These are phyloP conservation scores for Entoloma clypeatum DNA, from an alignment of 1,284 basidiomycete genomes.

Conservation along the genomic window DNA sequence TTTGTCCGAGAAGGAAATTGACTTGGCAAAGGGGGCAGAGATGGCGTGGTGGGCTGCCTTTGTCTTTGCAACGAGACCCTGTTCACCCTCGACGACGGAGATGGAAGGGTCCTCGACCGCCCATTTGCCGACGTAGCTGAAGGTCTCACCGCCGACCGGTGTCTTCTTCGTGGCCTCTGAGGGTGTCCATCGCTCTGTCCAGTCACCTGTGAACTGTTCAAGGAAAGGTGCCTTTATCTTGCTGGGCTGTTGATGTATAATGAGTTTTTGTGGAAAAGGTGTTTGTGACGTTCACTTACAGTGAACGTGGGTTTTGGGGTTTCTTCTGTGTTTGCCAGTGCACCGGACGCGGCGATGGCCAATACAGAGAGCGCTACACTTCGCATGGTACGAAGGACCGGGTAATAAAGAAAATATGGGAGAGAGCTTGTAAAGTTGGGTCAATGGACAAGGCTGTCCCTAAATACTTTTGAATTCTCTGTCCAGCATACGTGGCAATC, in stretches of 20 bases:
- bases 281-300: conserved; percentile 41
- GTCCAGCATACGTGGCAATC: conserved; percentile 41
- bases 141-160: conserved; percentile 87
- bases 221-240: conserved; percentile 89
- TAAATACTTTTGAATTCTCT: conserved; percentile 32
- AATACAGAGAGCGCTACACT: conserved; percentile 77
- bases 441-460: conserved; percentile 19
- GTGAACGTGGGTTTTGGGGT: conserved; percentile 60
- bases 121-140: conserved; percentile 98
- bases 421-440: conserved; percentile 27
- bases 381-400: conserved; percentile 80
- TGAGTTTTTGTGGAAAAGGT: conserved; percentile 14
- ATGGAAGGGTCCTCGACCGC: conserved; percentile 84
- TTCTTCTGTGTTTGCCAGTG: conserved; percentile 50
- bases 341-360: conserved; percentile 59
- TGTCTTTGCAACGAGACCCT: conserved; percentile 88
- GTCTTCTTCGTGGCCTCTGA: conserved; percentile 98
- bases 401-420: conserved; percentile 35
- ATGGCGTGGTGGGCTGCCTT: conserved; percentile 97
- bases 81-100: conserved; percentile 77
- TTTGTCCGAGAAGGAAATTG: conserved; percentile 82
- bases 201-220: conserved; percentile 95
- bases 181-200: conserved; percentile 90
- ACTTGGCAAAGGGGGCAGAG: conserved; percentile 81
- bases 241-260: conserved; percentile 55